Conservation (phyloP, 2,329 filamentous ascomycete species). For the Sarocladium oryzae region DNA sequence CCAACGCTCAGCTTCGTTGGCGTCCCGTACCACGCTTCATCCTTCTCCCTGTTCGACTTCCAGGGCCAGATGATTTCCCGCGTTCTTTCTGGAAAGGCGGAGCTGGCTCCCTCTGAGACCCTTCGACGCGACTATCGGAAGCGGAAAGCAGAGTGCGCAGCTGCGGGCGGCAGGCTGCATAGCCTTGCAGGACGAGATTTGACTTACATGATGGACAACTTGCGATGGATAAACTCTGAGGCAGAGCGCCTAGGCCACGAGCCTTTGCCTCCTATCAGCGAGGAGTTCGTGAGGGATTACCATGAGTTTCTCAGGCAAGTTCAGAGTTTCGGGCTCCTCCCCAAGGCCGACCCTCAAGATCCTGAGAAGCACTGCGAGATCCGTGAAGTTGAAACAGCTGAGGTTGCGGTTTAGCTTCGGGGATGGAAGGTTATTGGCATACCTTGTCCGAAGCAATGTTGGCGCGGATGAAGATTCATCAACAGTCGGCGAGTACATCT, state of each 20-base stretch:
- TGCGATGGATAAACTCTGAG: background rate
- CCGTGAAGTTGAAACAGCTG: background rate
- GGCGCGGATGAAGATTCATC: no score
- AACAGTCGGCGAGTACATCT: no score
- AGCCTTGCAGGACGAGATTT: background rate
- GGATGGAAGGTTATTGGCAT: no score
- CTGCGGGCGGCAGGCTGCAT: background rate
- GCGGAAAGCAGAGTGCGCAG: background rate
- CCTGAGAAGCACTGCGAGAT: background rate
- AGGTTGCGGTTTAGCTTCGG: no score
- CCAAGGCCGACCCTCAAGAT: background rate
- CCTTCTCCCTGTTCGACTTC: constrained; percentile 65
- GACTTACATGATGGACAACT: background rate
- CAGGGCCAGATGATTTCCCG: constrained; percentile 57
- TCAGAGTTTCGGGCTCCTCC: background rate
- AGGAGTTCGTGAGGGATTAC: background rate
- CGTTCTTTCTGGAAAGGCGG: constrained; percentile 23
- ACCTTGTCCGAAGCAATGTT: no score
- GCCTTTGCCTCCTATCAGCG: background rate
- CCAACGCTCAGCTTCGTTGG: constrained; percentile 58
- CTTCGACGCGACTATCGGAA: background rate
- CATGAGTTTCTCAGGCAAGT: background rate
- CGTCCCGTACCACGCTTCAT: constrained; percentile 58
- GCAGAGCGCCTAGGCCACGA: background rate
- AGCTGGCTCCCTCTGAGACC: background rate